Base-by-base conservation (phyloP, 495 filamentous ascomycete genomes). In the Neurospora sp. region DNA sequence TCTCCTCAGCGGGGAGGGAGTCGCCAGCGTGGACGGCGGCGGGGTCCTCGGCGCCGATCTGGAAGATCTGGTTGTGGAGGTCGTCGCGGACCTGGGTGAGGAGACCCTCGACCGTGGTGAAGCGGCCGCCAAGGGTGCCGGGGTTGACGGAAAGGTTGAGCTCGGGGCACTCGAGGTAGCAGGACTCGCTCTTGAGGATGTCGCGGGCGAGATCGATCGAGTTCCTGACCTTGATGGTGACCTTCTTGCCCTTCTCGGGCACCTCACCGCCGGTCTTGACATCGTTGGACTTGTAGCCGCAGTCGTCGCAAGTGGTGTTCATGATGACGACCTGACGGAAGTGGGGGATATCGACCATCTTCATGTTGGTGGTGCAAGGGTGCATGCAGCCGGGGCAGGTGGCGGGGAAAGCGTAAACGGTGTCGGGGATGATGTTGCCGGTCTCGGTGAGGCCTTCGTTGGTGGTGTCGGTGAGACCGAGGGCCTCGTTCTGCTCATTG, bases 261-360 rank as follows among this genome's bases (percentile, higher is more conserved):
- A 99, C 89, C 75, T 89, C 93, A 72, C 96, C 96, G 74, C 96
- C 96, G 2, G 96, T 97, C 85, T 98, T 98, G 70, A 98, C 92
- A 79, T 99, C 96, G 81, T 94, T 97, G 74, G 89, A 93, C 70
- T 92, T 90, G 82, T 98, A 98, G n/a, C 93, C 94, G 79, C 96
- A 99, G 81, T 91, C 84, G 38, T 92, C 89, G 78, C 96, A 99
- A 70, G 89, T 88, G 12, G 94, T 97, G 76, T 89, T 92, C 89
- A 94, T 97, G 74, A 98, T 83, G 65, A 96, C 88, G 22, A 98
- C 96, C 75, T 98, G 90, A 81, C 97, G 97, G 86, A 99, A 99
- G 81, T 96, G 89, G 0, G 96, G 96, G 71, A 99, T 98, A 74
- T 94, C 91, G 59, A 98, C 92, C 86, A 97, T 94, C 84, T 97